phyloP scores from a whole-genome alignment of 106 monocot genomes.

The Phalaenopsis aphrodite region DNA sequence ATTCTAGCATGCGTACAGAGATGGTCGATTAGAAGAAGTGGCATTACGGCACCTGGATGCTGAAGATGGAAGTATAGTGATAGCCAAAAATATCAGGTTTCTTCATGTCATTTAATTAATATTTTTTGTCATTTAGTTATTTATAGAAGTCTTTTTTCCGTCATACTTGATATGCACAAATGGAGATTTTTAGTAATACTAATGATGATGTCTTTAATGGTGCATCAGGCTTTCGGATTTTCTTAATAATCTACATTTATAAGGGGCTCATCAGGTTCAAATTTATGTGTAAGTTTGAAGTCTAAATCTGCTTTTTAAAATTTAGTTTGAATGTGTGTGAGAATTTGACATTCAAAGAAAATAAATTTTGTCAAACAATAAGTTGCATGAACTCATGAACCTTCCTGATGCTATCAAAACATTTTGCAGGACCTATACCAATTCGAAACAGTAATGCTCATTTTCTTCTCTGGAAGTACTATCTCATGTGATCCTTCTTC shows the following conservation, averaged over 20 bases:
- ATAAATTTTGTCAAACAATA: no score
- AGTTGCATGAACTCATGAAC: not conserved
- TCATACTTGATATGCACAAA: not conserved
- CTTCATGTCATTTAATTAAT: not conserved
- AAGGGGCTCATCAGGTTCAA: slow-evolving; percentile 8
- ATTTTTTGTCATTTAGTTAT: not conserved
- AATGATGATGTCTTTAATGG: slow-evolving; percentile 2
- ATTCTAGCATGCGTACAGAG: slow-evolving; percentile 90
- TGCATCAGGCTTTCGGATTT: slow-evolving; percentile 85
- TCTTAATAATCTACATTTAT: slow-evolving; percentile 45
- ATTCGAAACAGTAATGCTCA: not conserved
- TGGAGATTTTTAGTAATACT: slow-evolving; percentile 1
- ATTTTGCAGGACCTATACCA: not conserved
- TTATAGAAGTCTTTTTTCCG: not conserved
- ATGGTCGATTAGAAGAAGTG: slow-evolving; percentile 90
- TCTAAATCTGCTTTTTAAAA: not conserved
- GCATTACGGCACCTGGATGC: slow-evolving; percentile 77
- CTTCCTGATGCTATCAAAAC: not conserved
- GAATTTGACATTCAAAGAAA: not conserved
- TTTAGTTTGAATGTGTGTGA: not conserved
- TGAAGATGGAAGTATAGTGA: slow-evolving; percentile 86
- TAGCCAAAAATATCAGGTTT: slow-evolving; percentile 87
- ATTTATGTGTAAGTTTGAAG: slow-evolving; percentile 10
- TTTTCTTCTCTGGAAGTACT: not conserved
- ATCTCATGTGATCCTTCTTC: not conserved